phyloP scores from a whole-genome alignment of 129 eudicot species.

The Daucus carota region DNA sequence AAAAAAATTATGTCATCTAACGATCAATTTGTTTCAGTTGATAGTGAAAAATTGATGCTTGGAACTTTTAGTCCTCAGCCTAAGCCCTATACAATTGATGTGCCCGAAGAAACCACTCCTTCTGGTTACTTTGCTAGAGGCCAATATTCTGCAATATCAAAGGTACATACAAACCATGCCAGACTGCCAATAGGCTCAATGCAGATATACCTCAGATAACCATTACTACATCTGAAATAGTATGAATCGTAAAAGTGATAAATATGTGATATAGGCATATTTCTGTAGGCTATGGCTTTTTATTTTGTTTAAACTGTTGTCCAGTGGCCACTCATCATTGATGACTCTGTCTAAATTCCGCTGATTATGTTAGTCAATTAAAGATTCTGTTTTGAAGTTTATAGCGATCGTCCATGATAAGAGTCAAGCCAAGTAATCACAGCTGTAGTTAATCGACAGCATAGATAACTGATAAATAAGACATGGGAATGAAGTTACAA shows the following conservation, averaged over 20 bases:
- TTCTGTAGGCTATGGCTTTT: not conserved
- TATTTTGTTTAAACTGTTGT: not conserved
- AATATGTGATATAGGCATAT: not conserved
- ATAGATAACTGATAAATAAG: not conserved
- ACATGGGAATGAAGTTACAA: not conserved
- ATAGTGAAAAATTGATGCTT: conserved; percentile 52
- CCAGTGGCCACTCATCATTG: not conserved
- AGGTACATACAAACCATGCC: conserved; percentile 19
- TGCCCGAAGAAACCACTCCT: conserved; percentile 66
- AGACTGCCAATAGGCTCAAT: not conserved
- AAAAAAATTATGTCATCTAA: not conserved
- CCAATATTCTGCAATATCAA: conserved; percentile 53
- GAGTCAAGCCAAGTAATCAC: not conserved
- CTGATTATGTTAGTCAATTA: not conserved
- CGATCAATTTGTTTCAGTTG: conserved; percentile 29
- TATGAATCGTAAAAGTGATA: not conserved
- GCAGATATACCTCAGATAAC: not conserved
- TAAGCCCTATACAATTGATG: conserved; percentile 47
- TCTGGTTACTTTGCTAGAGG: conserved; percentile 52
- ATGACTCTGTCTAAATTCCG: not conserved
- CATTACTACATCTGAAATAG: not conserved
- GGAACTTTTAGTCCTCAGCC: conserved; percentile 70
- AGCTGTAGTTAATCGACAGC: not conserved
- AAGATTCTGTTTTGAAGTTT: not conserved
- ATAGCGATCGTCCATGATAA: not conserved